Percentiles rank a stretch among this genome's conserved stretches.
phyloP scores from a whole-genome alignment of 2,329 filamentous ascomycete species.

The Penicillium sp. region DNA sequence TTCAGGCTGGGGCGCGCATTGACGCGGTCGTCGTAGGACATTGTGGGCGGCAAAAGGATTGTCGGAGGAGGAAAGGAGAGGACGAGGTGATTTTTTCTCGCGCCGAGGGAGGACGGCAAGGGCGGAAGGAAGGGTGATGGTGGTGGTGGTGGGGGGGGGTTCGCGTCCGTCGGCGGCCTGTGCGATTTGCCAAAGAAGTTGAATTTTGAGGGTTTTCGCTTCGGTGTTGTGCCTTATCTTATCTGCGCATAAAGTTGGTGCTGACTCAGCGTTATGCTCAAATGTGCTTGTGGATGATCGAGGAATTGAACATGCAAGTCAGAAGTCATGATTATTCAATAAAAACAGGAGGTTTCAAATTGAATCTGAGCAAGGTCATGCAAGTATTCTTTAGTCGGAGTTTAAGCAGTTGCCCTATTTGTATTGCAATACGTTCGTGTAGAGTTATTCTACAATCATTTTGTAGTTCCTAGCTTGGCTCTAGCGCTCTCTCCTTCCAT shows the following conservation, averaged over 20 bases:
- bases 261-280: slow-evolving; percentile 39
- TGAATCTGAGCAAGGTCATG: not conserved
- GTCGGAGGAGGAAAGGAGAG: slow-evolving; percentile 16
- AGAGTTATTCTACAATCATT: not conserved
- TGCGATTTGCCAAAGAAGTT: slow-evolving; percentile 46
- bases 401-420: not conserved
- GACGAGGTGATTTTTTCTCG: slow-evolving; percentile 22
- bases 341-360: not conserved
- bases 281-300: not conserved
- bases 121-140: slow-evolving; percentile 28
- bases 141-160: slow-evolving; percentile 20
- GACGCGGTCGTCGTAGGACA: slow-evolving; percentile 54
- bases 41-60: slow-evolving; percentile 37
- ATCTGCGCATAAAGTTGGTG: slow-evolving; percentile 40
- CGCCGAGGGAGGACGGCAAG: slow-evolving; percentile 31
- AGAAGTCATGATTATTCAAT: not conserved
- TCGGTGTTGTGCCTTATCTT: slow-evolving; percentile 54
- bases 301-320: not conserved
- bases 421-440: not conserved
- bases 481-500: not conserved
- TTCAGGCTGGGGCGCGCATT: slow-evolving; percentile 56
- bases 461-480: not conserved
- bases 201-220: slow-evolving; percentile 57
- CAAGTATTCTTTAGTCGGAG: not conserved
- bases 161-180: slow-evolving; percentile 43